A percentile compares a stretch with the other conserved stretches of the same genome.
These are phyloP conservation scores for Trametes gibbosa DNA, from an alignment of 768 basidiomycete species.

Conservation along the genomic window DNA sequence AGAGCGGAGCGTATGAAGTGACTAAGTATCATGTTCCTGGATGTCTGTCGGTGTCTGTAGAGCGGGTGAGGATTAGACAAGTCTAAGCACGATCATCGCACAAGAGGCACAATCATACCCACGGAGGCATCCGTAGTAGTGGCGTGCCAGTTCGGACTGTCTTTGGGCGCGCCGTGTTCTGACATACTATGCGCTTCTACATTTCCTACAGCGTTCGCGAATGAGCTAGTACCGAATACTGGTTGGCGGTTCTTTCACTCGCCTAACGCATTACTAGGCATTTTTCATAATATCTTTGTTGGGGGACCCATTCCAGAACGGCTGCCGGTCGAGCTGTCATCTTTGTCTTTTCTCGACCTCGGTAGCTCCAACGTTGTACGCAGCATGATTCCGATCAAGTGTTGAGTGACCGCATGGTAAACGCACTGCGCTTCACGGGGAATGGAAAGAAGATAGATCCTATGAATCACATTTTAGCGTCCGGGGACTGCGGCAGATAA, in stretches of 20 bases:
- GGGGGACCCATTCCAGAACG: too few species aligned
- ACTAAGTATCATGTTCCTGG: background rate
- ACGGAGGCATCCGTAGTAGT: too few species aligned
- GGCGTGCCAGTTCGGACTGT: too few species aligned
- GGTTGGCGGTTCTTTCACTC: too few species aligned
- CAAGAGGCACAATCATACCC: background rate
- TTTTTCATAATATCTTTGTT: too few species aligned
- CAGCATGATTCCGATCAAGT: background rate
- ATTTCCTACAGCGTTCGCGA: too few species aligned
- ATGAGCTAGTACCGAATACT: too few species aligned
- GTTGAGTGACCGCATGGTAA: conserved; percentile 11
- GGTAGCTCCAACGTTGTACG: background rate
- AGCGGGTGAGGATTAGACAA: background rate
- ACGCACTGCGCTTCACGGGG: background rate
- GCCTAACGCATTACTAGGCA: too few species aligned
- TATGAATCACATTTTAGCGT: background rate
- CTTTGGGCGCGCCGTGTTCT: too few species aligned
- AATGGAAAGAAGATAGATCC: background rate
- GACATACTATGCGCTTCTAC: too few species aligned
- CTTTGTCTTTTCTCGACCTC: too few species aligned
- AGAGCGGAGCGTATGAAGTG: background rate
- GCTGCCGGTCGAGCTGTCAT: too few species aligned
- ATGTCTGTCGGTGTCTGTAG: background rate
- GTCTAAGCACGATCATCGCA: conserved; percentile 5
- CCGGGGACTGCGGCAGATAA: background rate